These are phyloP conservation scores for Whalleya microplaca DNA, from an alignment of 2,329 filamentous ascomycete species.

Conservation along the genomic window DNA sequence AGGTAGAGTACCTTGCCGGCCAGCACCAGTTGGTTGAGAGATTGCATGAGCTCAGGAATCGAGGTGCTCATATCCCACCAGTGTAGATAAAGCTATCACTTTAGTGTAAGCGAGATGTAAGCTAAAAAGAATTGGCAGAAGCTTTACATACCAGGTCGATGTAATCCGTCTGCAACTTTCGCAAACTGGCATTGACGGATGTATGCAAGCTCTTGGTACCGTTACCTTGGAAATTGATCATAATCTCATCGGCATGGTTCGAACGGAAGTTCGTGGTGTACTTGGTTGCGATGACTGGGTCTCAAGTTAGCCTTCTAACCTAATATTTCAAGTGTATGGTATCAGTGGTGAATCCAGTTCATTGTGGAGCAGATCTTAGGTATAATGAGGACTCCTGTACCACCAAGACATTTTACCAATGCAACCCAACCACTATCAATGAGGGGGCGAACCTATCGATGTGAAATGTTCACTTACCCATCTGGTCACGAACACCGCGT, in stretches of 20 bases:
- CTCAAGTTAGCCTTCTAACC: constrained; percentile 6
- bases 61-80: constrained; percentile 72
- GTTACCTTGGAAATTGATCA: constrained; percentile 61
- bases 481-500: constrained; percentile 66
- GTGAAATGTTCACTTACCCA: constrained; percentile 48
- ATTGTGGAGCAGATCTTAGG: background rate
- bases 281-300: constrained; percentile 70
- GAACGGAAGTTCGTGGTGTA: constrained; percentile 62
- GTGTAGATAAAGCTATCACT: constrained; percentile 59
- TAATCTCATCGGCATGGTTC: constrained; percentile 46
- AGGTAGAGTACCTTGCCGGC: constrained; percentile 69
- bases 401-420: background rate
- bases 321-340: background rate
- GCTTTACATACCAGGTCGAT: constrained; percentile 60
- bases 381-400: background rate
- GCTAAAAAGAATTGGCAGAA: background rate
- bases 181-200: constrained; percentile 59
- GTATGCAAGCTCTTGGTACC: constrained; percentile 62
- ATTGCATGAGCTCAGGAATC: constrained; percentile 71
- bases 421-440: background rate
- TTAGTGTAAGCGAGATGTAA: constrained; percentile 15
- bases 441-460: background rate
- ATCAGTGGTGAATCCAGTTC: background rate
- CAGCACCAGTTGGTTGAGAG: constrained; percentile 62
- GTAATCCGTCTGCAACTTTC: constrained; percentile 68